Conservation (phyloP, 441 rosid genomes). For the Caryocar brasiliense region DNA sequence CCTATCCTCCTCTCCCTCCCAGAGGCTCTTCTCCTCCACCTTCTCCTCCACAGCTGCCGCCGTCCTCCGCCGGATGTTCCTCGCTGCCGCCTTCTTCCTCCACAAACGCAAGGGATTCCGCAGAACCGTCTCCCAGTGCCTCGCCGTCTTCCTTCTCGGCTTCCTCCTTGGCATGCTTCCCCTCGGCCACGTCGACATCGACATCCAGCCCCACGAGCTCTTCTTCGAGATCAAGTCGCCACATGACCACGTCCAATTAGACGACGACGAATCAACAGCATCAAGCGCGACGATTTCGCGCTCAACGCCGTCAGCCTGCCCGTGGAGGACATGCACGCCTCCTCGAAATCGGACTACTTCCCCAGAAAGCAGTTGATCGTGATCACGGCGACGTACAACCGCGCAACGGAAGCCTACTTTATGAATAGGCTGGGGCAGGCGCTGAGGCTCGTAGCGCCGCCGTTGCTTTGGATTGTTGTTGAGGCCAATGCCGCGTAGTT, state of each 20-base stretch:
- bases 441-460: constrained; percentile 68
- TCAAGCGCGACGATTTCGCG: constrained; percentile 19
- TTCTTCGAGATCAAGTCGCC: constrained; percentile 57
- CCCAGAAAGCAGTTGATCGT: constrained; percentile 67
- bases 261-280: constrained; percentile 4
- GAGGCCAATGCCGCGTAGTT: constrained; percentile 54
- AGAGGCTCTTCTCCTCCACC: background rate
- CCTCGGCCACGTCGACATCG: constrained; percentile 44
- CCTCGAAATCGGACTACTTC: constrained; percentile 21
- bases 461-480: constrained; percentile 90
- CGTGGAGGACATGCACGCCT: constrained; percentile 19
- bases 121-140: constrained; percentile 49
- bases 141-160: constrained; percentile 57
- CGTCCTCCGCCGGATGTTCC: constrained; percentile 16
- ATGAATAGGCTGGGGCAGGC: constrained; percentile 68
- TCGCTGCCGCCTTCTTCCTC: constrained; percentile 13
- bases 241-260: constrained; percentile 31
- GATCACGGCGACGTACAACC: constrained; percentile 79
- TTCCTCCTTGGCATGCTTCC: constrained; percentile 52
- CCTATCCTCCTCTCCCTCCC: constrained; percentile 18
- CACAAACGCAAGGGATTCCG: constrained; percentile 40
- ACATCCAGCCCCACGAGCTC: constrained; percentile 32
- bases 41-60: constrained; percentile 6
- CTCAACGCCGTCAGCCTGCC: constrained; percentile 30
- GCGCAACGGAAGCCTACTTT: constrained; percentile 71